Base-by-base conservation (phyloP, 331 rosid species). In the Malus hybrid region DNA sequence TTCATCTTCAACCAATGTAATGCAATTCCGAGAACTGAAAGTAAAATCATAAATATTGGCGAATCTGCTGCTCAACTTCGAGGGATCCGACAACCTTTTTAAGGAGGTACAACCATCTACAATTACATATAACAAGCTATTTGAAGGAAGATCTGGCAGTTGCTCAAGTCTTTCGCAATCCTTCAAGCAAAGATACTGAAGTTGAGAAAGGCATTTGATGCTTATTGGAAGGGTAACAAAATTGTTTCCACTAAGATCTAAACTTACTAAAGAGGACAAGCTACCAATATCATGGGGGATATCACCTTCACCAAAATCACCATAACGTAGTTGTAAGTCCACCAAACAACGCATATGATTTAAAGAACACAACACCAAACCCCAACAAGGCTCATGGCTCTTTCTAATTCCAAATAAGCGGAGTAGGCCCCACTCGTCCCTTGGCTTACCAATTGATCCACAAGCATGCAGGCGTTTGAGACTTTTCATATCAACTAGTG, bases 311-410 rank as follows among this genome's bases (percentile, higher is more conserved):
- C 19, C 18, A 18, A 54, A 22, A 6, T 14, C 19, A 15, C 59
- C 0, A 54, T 0, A 1, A 0, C 10, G 0, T 54, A 18, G 22
- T 14, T 0, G 3, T 54, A 54, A 18, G 7, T 2, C 3, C 7
- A 1, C 9, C 59, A 54, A 5, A 18, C 20, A 54, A 7, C 5
- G 6, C 5, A 50, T 1, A 50, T 4, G 5, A 50, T 13, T 12
- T 14, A 14, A 12, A 6, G 50, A 44, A 44, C 14, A 11, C 4
- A 44, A 44, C 55, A 50, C 55, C 55, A 50, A 4, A 50, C 19
- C 19, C 55, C 55, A 50, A 50, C 22, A 11, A 44, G 19, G 55
- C 19, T 50, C 55, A 14, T 13, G 19, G 0, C 7, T 20, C 24
- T 13, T 63, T 55, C 12, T 27, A 9, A 57, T 57, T 68, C 56